phyloP scores from a whole-genome alignment of 2,329 filamentous ascomycete genomes.

The Fusarium nematophilum region DNA sequence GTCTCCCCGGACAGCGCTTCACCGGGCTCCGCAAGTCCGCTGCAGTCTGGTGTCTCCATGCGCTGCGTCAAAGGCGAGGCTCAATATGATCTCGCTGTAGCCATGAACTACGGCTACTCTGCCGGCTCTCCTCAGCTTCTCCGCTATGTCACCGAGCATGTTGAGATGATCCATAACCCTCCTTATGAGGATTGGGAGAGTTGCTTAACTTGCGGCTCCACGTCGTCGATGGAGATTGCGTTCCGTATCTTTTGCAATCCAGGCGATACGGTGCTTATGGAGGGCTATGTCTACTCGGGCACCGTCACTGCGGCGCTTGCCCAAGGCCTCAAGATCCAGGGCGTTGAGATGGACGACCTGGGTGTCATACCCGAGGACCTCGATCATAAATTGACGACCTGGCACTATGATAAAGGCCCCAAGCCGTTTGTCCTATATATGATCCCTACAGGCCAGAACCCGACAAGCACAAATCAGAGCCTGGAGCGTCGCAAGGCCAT shows the following conservation, averaged over 20 bases:
- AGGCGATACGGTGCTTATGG: constrained; percentile 76
- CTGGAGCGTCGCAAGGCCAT: constrained; percentile 72
- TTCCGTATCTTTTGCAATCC: constrained; percentile 70
- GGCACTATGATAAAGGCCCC: constrained; percentile 62
- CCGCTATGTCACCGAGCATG: constrained; percentile 80
- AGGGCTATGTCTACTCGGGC: constrained; percentile 62
- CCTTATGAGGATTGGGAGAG: constrained; percentile 80
- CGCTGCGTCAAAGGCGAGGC: constrained; percentile 17
- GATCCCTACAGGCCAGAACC: constrained; percentile 82
- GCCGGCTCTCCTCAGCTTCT: constrained; percentile 77
- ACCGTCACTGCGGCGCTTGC: too few relatives aligned
- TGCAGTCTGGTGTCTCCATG: too few relatives aligned
- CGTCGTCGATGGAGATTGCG: constrained; percentile 74
- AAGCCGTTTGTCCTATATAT: constrained; percentile 65
- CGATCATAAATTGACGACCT: constrained; percentile 73
- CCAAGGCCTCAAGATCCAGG: too few relatives aligned
- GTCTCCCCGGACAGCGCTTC: too few relatives aligned
- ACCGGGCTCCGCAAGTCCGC: too few relatives aligned
- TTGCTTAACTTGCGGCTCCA: constrained; percentile 74
- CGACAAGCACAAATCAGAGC: constrained; percentile 81
- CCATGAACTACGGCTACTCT: constrained; percentile 81
- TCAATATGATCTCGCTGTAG: constrained; percentile 54
- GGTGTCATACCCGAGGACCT: constrained; percentile 70
- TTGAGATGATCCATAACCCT: constrained; percentile 78
- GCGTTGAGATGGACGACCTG: background rate